Evolutionary conservation across 805 yeast species (phyloP).

Genomic region (Candida stauntonica): DNA sequence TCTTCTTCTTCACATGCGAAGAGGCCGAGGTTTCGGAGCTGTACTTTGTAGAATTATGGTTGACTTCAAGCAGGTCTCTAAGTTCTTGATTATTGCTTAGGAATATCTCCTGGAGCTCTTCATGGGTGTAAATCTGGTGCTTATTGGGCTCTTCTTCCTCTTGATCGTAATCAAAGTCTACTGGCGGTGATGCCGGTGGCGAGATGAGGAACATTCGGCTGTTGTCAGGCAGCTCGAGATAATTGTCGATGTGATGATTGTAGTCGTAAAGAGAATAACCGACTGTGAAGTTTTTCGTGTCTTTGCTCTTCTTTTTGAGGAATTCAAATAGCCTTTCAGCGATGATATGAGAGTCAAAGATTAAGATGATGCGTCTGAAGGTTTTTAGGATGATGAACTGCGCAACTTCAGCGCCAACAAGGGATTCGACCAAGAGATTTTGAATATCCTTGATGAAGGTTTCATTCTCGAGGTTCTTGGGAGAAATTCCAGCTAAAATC

Average conservation of each 20-base stretch:
- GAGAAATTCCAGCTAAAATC: conserved; percentile 22
- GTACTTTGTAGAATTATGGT: conserved; percentile 12
- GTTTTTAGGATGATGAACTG: conserved; percentile 28
- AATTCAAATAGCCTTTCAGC: conserved; percentile 7
- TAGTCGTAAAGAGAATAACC: conserved; percentile 22
- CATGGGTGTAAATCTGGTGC: conserved; percentile 25
- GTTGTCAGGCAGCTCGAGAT: conserved; percentile 31
- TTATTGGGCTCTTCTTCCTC: conserved; percentile 36
- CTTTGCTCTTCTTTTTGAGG: conserved; percentile 1
- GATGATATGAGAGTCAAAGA: conserved; percentile 18
- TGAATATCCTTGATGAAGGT: conserved; percentile 21
- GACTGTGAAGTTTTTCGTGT: conserved; percentile 6
- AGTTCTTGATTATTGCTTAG: conserved; percentile 19
- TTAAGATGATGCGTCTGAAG: conserved; percentile 25
- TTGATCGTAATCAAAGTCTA: conserved; percentile 34
- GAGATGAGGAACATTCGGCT: conserved; percentile 35
- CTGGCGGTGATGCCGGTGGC: conserved; percentile 41
- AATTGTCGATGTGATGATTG: conserved; percentile 16
- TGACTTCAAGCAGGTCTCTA: conserved; percentile 11
- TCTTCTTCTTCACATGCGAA: conserved; percentile 6
- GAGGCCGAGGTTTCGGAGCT: conserved; percentile 1
- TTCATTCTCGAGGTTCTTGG: conserved; percentile 16
- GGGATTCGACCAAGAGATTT: conserved; percentile 21
- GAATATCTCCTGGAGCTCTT: conserved; percentile 23
- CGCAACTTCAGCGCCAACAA: conserved; percentile 18